Evolutionary conservation across 139 green algal species (phyloP), one percentile per base, ranked within the genome.

Genomic region (Chlamydomonas asymmetrica): DNA sequence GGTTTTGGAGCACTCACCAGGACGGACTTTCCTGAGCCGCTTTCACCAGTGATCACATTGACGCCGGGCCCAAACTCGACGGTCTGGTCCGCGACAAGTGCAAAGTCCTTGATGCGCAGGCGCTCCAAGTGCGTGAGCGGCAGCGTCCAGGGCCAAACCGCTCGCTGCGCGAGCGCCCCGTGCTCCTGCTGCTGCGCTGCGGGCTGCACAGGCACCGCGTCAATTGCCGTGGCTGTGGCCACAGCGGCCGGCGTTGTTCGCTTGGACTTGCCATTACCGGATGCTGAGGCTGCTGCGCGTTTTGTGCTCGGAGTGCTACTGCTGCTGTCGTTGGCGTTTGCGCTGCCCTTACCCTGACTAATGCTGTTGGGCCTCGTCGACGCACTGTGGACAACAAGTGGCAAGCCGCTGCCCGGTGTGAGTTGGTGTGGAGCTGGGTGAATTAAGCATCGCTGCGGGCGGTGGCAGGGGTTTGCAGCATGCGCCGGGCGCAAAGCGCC

Each of bases 31-130:
- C 94, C 94, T 31, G 85, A 71, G 32, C 94, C 94, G 31, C 85
- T 94, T 79, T 97, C 92, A 25, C 94, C 90, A 13, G 87, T 92
- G 57, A 97, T 90, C n/a, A 93, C 90, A 62, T 93, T 98, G 2
- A 98, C 74, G 1, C 92, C 93, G 0, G 90, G 92, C 7, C 49
- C 40, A 31, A 98, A 87, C 13, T 34, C 0, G 2, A 98, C 73
- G 0, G 29, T 63, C 71, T 95, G 75, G 22, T 91, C 60, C 7
- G 80, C 48, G 1, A 98, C 80, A 23, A 98, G 81, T 0, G 91
- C 92, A 89, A 97, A 98, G 86, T 97, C 85, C 50, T 79, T 63
- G 45, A 94, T 76, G 43, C 40, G 50, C 41, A 94, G 63, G 37
- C 40, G n/a, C 48, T 75, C 62, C 54, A 83, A 50, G 63, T n/a